Base-by-base conservation (phyloP, 352 stramenopile species). In the Pythium guiyangense region DNA sequence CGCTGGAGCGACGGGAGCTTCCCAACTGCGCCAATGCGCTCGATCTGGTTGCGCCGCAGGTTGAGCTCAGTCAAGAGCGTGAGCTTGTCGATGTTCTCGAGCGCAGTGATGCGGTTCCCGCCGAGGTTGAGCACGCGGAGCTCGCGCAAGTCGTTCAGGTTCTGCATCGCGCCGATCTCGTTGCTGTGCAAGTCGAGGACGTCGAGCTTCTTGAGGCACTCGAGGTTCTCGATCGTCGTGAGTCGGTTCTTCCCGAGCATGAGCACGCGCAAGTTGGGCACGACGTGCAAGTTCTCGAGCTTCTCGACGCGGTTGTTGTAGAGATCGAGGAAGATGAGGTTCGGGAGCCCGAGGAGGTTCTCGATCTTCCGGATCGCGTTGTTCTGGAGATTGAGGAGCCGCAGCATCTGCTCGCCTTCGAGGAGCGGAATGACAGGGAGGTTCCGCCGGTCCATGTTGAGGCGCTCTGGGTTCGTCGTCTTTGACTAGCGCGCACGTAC, bases 101-200 rank as follows among this genome's bases (percentile, higher is more conserved):
- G 67, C n/a, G 54, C 63, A 5, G 58, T 67, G 62, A 97, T 90
- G 31, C 69, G 57, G 56, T 97, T 97, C 6, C 88, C 84, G 15
- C 88, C 88, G 18, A 97, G 67, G 54, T 97, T 97, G n/a, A 97
- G 73, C 20, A 97, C 89, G 8, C 91, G 81, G 27, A 97, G 49
- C 45, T 96, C 84, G 10, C 67, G 72, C 0, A 97, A 71, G 20
- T 88, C 74, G 39, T 96, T 87, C 46, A 97, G 59, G 27, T 90
- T 90, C 61, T 96, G 73, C 60, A 97, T 92, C 40, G 74, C 58
- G 34, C 86, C 70, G 35, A 97, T 96, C 22, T 92, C 79, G 57
- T 97, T 97, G 59, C 85, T 94, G 69, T 97, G 91, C 22, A 97
- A 63, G 56, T 97, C 91, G 8, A 97, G 70, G 4, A 97, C 91